Evolutionary conservation across 108 stramenopile genomes (phyloP), one percentile per base, ranked within the genome.

Genomic region (Seminavis robusta): DNA sequence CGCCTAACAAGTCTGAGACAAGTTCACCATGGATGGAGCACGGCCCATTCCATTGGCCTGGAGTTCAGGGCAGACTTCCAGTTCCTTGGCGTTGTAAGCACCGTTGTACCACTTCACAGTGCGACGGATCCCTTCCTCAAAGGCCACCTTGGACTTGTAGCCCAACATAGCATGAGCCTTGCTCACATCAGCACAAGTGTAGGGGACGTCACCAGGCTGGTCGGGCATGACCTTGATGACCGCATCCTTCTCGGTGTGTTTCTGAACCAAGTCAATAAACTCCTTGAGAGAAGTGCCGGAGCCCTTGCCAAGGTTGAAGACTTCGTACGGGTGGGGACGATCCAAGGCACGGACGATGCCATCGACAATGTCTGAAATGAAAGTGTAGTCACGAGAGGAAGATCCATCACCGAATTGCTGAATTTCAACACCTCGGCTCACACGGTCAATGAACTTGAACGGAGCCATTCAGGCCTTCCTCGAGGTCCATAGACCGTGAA

Each of bases 401-500:
- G 87, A 83, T 13, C 97, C 98, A 71, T 98, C 98, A 19, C 97
- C 71, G 63, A 94, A 98, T 73, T 97, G 94, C 68, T 97, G 90
- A 38, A 99, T 86, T 61, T 95, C 86, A 44, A 83, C 40, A 2
- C 98, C 98, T 16, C 89, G 77, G 37, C 70, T 79, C 32, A 99
- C 78, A 15, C 94, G 83, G 67, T 98, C 94, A 50, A 97, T 95
- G 64, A 98, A 99, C 80, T 97, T 94, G 89, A 92, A 97, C 5
- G 98, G 97, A 0, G 98, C 98, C 98, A 99, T 99, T 99, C 98
- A 7, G 98, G 97, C 31, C 98, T 74, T 20, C 98, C 98, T 7
- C 95, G 73, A 7, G 95, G 95, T 16, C 98, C 97, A 59, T 96
- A 99, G 6, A 99, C 98, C 21, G 98, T 99, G 74, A 99, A 99